These are phyloP conservation scores for Chaetomium sp. DNA, from an alignment of 2,329 filamentous ascomycete species.

Conservation along the genomic window DNA sequence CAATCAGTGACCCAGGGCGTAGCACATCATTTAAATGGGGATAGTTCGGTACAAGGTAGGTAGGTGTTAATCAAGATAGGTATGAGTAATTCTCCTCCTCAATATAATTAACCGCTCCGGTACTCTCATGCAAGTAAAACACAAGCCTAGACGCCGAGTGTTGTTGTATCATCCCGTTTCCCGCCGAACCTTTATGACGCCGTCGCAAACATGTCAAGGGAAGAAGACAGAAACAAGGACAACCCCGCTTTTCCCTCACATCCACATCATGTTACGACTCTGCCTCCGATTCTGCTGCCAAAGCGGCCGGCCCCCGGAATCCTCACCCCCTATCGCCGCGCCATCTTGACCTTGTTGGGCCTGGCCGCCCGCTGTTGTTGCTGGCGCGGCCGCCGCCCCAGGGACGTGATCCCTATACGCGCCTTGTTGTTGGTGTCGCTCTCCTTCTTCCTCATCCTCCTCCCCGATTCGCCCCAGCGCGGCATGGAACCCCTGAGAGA, in stretches of 20 bases:
- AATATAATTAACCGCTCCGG: too few species aligned
- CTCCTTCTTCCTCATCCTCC: constrained; percentile 26
- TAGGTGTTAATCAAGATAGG: too few species aligned
- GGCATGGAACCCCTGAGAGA: constrained; percentile 37
- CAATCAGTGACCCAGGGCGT: too few species aligned
- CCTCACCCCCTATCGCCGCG: constrained; percentile 3
- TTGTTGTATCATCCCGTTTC: too few species aligned
- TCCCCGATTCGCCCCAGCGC: constrained; percentile 35
- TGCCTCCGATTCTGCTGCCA: constrained; percentile 50
- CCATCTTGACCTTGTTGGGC: neutral
- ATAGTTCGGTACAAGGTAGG: too few species aligned
- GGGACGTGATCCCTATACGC: constrained; percentile 4
- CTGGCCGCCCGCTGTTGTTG: constrained; percentile 3
- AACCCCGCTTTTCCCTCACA: constrained; percentile 23
- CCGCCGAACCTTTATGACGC: neutral
- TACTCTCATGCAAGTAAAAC: too few species aligned
- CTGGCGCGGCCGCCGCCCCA: neutral
- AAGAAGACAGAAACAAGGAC: too few species aligned
- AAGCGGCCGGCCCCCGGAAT: constrained; percentile 32
- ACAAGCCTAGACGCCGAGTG: too few species aligned
- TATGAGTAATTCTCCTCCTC: too few species aligned
- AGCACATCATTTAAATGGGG: too few species aligned
- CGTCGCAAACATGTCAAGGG: neutral
- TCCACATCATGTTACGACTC: constrained; percentile 43
- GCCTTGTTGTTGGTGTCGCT: neutral